phyloP scores from a whole-genome alignment of 805 yeast species.

The Danielozyma ontarioensis region DNA sequence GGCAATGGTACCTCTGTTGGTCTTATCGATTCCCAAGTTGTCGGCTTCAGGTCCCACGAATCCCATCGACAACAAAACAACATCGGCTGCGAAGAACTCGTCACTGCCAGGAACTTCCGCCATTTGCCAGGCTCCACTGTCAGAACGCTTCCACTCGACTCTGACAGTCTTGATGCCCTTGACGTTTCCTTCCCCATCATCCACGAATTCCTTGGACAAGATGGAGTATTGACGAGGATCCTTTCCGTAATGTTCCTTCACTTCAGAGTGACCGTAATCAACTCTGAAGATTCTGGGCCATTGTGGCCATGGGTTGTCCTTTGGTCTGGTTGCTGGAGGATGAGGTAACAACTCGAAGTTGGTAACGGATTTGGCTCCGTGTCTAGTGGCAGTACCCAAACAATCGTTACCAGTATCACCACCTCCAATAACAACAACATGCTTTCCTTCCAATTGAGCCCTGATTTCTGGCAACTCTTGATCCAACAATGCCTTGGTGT shows the following conservation, averaged over 20 bases:
- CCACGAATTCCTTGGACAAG: slow-evolving; percentile 91
- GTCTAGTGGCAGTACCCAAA: slow-evolving; percentile 95
- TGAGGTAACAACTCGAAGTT: slow-evolving; percentile 93
- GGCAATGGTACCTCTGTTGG: slow-evolving; percentile 80
- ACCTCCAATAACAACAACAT: slow-evolving; percentile 96
- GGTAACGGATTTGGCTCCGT: slow-evolving; percentile 89
- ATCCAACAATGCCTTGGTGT: slow-evolving; percentile 85
- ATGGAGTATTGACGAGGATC: slow-evolving; percentile 98
- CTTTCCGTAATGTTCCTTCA: slow-evolving; percentile 87
- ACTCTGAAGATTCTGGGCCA: slow-evolving; percentile 98
- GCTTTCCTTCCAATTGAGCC: slow-evolving; percentile 69
- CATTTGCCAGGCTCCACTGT: slow-evolving; percentile 98
- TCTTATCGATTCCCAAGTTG: slow-evolving; percentile 60
- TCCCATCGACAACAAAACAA: slow-evolving; percentile 94
- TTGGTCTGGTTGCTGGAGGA: slow-evolving; percentile 81
- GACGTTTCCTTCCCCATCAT: slow-evolving; percentile 91
- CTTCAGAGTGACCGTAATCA: slow-evolving; percentile 97
- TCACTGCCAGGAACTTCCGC: slow-evolving; percentile 94
- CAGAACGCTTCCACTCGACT: slow-evolving; percentile 97
- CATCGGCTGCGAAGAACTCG: slow-evolving; percentile 90
- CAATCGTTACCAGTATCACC: slow-evolving; percentile 99
- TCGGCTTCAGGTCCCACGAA: slow-evolving; percentile 94
- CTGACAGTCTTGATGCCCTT: slow-evolving; percentile 93
- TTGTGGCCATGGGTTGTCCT: slow-evolving; percentile 99
- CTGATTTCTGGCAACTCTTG: slow-evolving; percentile 75